Evolutionary conservation across 768 basidiomycete species (phyloP).

Genomic region (Suillus brevipes): DNA sequence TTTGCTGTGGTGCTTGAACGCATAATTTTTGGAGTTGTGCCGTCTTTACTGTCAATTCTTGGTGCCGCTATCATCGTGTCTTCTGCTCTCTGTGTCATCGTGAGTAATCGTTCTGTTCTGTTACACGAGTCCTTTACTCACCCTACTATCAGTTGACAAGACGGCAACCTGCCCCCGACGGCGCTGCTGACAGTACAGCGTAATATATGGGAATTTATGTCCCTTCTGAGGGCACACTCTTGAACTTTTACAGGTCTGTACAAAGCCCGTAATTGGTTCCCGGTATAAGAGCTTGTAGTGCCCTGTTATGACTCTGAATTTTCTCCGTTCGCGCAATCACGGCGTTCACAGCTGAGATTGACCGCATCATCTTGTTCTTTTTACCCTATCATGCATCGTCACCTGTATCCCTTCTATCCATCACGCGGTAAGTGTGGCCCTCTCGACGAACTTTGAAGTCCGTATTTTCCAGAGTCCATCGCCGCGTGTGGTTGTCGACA

Average conservation of each 20-base stretch:
- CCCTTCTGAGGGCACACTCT: not conserved
- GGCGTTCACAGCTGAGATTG: not conserved
- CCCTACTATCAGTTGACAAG: not conserved
- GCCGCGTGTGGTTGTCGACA: no score
- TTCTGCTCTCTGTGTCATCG: constrained; percentile 65
- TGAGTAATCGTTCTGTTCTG: constrained; percentile 33
- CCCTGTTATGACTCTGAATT: not conserved
- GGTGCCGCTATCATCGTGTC: constrained; percentile 66
- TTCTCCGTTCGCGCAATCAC: not conserved
- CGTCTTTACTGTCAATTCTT: constrained; percentile 56
- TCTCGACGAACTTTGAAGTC: no score
- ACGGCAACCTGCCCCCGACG: not conserved
- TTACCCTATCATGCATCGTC: not conserved
- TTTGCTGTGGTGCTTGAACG: constrained; percentile 68
- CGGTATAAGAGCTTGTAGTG: not conserved
- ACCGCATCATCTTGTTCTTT: not conserved
- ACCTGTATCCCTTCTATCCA: not conserved
- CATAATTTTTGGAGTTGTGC: constrained; percentile 59
- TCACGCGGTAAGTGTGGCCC: not conserved
- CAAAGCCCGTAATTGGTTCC: not conserved
- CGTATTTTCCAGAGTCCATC: not conserved
- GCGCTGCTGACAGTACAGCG: not conserved
- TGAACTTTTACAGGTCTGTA: not conserved
- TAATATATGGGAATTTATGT: not conserved
- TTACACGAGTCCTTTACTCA: not conserved